These are phyloP conservation scores for Uronychia binucleata DNA, from an alignment of 73 alveolate species.

Conservation along the genomic window DNA sequence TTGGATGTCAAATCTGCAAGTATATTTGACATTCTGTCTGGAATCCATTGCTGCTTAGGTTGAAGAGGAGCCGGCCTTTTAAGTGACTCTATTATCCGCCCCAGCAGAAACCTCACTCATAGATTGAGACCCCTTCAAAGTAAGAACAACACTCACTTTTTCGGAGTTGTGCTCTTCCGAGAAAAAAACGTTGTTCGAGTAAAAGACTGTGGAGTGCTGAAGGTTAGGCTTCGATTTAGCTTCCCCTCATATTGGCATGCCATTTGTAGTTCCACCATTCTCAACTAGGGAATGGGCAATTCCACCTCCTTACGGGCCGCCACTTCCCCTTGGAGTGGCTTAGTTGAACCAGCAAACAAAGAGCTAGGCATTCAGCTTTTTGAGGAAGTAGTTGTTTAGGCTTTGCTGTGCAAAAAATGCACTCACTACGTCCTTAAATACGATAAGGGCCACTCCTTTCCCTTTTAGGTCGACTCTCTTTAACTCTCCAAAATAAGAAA, in stretches of 20 bases:
- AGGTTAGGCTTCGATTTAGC: neutral
- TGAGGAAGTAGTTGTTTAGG: constrained; percentile 42
- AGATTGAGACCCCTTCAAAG: too few relatives aligned
- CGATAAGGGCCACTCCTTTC: constrained; percentile 37
- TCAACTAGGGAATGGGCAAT: too few relatives aligned
- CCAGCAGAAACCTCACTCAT: neutral
- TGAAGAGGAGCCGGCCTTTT: constrained; percentile 5
- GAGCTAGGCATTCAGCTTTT: constrained; percentile 31
- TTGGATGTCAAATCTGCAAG: constrained; percentile 96
- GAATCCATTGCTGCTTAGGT: neutral
- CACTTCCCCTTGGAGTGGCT: too few relatives aligned
- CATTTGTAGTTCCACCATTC: too few relatives aligned
- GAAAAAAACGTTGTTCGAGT: neutral
- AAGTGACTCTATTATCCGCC: neutral
- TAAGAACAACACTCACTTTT: neutral
- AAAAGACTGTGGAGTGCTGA: neutral
- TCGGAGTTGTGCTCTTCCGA: neutral
- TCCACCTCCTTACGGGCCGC: too few relatives aligned
- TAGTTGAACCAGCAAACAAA: constrained; percentile 37
- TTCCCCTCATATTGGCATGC: too few relatives aligned
- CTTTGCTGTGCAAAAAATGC: constrained; percentile 62
- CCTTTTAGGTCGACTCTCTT: constrained; percentile 10
- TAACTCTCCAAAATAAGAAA: constrained; percentile 30
- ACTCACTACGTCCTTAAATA: constrained; percentile 39
- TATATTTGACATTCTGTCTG: constrained; percentile 71